phyloP scores from a whole-genome alignment of 164 flowering plant species.

The Aristolochia californica region DNA sequence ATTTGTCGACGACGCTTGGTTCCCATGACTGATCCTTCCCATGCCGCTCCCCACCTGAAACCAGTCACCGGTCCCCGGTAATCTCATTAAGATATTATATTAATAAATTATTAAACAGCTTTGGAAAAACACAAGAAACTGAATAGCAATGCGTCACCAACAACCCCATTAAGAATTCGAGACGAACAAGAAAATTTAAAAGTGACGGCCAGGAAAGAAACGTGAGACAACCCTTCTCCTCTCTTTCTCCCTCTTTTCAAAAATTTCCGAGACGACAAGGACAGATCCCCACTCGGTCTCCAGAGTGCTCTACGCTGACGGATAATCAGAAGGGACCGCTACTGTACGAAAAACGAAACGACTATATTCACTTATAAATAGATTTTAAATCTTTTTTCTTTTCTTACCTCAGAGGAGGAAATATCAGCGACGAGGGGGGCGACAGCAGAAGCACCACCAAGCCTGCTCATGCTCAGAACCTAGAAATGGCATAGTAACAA shows the following conservation, averaged over 20 bases:
- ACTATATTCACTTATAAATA: not conserved
- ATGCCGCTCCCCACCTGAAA: constrained; percentile 17
- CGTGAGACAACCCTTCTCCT: not conserved
- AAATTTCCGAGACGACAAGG: too few species aligned
- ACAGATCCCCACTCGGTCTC: too few species aligned
- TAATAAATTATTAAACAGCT: not conserved
- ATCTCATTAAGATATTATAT: not conserved
- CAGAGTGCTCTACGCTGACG: not conserved
- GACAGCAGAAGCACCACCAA: constrained; percentile 91
- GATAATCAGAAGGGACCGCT: not conserved
- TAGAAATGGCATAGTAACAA: constrained; percentile 14
- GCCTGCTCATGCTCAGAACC: constrained; percentile 98
- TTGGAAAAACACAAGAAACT: not conserved
- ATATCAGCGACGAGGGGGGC: constrained; percentile 71
- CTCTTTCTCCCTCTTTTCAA: too few species aligned
- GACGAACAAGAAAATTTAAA: too few species aligned
- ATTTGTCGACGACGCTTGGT: constrained; percentile 38
- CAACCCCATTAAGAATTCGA: too few species aligned
- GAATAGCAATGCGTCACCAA: too few species aligned
- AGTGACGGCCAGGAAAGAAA: not conserved
- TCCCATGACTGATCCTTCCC: constrained; percentile 27
- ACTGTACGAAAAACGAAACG: not conserved
- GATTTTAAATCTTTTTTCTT: not conserved
- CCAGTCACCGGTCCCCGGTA: constrained; percentile 20
- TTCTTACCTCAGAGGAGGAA: constrained; percentile 52